A percentile compares a stretch with the other conserved stretches of the same genome.
These are phyloP conservation scores for Solanum tacnaense DNA, from an alignment of 257 asterid genomes.

Conservation along the genomic window DNA sequence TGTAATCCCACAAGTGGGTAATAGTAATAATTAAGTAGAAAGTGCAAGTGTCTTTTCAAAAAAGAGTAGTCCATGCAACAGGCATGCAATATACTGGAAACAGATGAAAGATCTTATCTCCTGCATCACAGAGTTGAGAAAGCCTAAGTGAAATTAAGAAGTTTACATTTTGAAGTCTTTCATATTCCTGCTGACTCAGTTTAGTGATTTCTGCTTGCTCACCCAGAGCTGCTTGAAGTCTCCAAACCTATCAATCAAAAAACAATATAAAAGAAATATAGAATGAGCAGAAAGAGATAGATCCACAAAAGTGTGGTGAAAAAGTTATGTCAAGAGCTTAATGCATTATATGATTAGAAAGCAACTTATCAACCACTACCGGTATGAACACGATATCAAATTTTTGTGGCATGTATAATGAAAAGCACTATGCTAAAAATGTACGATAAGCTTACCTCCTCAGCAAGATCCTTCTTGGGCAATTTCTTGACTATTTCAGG, in stretches of 20 bases:
- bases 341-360: neutral
- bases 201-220: slow-evolving; percentile 96
- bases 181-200: slow-evolving; percentile 90
- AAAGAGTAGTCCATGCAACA: too few species aligned
- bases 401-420: neutral
- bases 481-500: slow-evolving; percentile 96
- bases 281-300: neutral
- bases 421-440: neutral
- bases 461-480: slow-evolving; percentile 99
- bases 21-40: too few species aligned
- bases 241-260: slow-evolving; percentile 65
- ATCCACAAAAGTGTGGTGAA: neutral
- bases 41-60: too few species aligned
- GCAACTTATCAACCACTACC: neutral
- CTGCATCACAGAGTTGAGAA: too few species aligned
- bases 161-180: too few species aligned
- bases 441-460: slow-evolving; percentile 50
- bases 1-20: too few species aligned
- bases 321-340: neutral
- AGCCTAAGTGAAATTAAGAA: too few species aligned
- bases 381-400: neutral
- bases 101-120: too few species aligned
- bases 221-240: slow-evolving; percentile 99
- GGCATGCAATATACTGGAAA: too few species aligned
- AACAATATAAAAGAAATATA: neutral